Evolutionary conservation across 768 basidiomycete genomes (phyloP).

Genomic region (Serendipita sp.): DNA sequence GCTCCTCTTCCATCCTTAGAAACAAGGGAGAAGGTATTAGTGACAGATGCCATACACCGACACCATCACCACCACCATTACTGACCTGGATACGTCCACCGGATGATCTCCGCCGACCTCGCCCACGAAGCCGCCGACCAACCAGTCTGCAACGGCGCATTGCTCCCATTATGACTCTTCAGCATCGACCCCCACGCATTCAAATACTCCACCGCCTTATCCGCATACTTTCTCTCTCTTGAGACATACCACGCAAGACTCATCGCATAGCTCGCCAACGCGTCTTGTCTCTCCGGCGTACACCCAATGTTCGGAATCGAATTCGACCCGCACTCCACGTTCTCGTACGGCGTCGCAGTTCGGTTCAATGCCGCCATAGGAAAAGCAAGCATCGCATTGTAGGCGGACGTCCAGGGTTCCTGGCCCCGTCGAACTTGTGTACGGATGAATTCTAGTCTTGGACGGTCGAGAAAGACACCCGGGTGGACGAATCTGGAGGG

Average conservation of each 20-base stretch:
- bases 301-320: slow-evolving; percentile 6
- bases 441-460: background rate
- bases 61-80: background rate
- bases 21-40: background rate
- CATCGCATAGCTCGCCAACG: slow-evolving; percentile 1
- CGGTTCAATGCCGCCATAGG: background rate
- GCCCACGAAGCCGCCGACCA: slow-evolving; percentile 3
- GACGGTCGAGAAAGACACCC: background rate
- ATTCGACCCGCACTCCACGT: slow-evolving; percentile 6
- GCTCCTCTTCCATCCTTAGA: background rate
- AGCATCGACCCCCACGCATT: background rate
- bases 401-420: background rate
- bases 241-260: slow-evolving; percentile 2
- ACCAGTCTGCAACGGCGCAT: slow-evolving; percentile 8
- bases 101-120: slow-evolving; percentile 5
- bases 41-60: background rate
- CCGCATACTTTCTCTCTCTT: background rate
- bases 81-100: background rate
- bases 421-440: background rate
- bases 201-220: slow-evolving; percentile 1
- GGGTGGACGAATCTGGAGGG: background rate
- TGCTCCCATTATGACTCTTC: slow-evolving; percentile 1
- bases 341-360: background rate
- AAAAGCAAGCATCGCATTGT: background rate
- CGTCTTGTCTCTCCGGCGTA: slow-evolving; percentile 2